A percentile compares a stretch with the other conserved stretches of the same genome.
Conservation (phyloP, 2,329 filamentous ascomycete genomes). For the Acephala macrosclerotiorum region DNA sequence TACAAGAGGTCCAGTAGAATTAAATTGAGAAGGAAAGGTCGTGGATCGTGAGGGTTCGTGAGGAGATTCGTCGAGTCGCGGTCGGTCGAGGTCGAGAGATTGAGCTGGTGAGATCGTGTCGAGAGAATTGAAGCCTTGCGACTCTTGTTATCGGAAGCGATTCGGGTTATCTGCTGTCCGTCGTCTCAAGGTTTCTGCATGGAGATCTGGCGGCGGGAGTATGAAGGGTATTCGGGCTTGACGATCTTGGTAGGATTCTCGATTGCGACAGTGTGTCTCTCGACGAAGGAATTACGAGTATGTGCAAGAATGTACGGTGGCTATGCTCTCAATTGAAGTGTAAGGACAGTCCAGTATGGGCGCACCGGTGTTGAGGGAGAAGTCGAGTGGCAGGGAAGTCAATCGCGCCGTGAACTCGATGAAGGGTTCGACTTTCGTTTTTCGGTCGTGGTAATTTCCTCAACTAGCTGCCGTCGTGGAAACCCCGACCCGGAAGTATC, state of each 20-base stretch:
- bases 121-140: conserved; percentile 5
- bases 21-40: conserved; percentile 9
- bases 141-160: conserved; percentile 2
- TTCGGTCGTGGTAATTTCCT: not conserved
- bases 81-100: conserved; percentile 13
- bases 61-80: not conserved
- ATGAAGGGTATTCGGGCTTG: not conserved
- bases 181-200: conserved; percentile 24
- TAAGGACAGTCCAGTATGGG: conserved; percentile 26
- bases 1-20: conserved; percentile 22
- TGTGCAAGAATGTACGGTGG: not conserved
- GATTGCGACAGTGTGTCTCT: conserved; percentile 11
- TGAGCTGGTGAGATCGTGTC: not conserved
- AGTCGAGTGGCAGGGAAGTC: conserved; percentile 13
- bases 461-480: conserved; percentile 1
- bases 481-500: not conserved
- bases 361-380: not conserved
- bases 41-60: conserved; percentile 5
- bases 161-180: conserved; percentile 15
- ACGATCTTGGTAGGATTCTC: not conserved
- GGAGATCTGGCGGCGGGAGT: conserved; percentile 12
- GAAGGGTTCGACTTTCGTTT: conserved; percentile 5
- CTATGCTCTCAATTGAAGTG: conserved; percentile 16
- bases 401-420: conserved; percentile 13
- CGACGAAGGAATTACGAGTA: conserved; percentile 5